Percentiles rank a stretch among this genome's conserved stretches.
Conservation (phyloP, 345 rosid species). For the Brassica incana region DNA sequence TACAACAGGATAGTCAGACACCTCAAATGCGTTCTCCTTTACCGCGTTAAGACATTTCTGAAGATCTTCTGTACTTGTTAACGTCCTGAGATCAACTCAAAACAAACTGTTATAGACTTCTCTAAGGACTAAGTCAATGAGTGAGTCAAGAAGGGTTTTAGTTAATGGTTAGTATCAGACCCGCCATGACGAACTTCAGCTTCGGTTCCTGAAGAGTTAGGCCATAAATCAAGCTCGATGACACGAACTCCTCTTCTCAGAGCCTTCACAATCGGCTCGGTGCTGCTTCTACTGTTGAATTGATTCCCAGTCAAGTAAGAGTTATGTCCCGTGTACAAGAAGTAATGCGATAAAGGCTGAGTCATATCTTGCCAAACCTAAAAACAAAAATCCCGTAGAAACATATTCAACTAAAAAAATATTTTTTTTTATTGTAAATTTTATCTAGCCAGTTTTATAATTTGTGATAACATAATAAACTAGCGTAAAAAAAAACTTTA, state of each 20-base stretch:
- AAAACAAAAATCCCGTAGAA: not conserved
- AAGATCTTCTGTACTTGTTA: constrained; percentile 63
- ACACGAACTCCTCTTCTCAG: constrained; percentile 65
- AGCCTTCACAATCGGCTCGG: constrained; percentile 60
- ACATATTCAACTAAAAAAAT: not conserved
- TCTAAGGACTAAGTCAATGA: not conserved
- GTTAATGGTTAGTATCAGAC: constrained; percentile 33
- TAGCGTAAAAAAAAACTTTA: not conserved
- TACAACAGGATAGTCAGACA: constrained; percentile 77
- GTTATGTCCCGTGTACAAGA: constrained; percentile 83
- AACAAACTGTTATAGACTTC: not conserved
- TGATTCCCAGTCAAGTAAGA: constrained; percentile 87
- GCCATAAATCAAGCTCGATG: constrained; percentile 91
- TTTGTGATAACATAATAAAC: too few relatives aligned
- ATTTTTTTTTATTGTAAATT: not conserved
- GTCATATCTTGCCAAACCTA: constrained; percentile 75
- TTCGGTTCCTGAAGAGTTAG: constrained; percentile 47
- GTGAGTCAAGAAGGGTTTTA: constrained; percentile 1
- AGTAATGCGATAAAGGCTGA: constrained; percentile 75
- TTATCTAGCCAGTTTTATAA: not conserved
- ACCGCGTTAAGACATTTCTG: constrained; percentile 59
- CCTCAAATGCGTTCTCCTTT: constrained; percentile 58
- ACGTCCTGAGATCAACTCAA: constrained; percentile 44
- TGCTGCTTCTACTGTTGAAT: constrained; percentile 61
- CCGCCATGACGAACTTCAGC: constrained; percentile 82